Base-by-base conservation (phyloP, 495 filamentous ascomycete species). In the Xylaria scruposa region DNA sequence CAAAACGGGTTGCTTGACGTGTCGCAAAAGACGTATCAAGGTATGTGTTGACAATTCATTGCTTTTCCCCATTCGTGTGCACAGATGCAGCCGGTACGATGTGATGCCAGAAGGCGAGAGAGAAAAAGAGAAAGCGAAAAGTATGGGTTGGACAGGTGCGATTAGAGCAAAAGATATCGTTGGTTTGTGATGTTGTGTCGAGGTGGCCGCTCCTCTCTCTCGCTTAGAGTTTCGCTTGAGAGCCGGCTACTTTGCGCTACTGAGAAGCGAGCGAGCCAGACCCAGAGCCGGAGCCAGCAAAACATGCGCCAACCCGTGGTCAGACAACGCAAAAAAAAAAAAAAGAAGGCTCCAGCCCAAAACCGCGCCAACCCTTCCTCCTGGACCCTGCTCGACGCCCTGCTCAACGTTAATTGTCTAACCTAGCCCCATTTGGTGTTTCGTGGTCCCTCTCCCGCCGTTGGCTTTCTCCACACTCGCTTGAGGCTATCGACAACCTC, bases 21-120 rank as follows among this genome's bases (percentile, higher is more conserved):
- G 96, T 86, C 90, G 96, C 73, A 98, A 98, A 81, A 90, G 96
- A 77, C 88, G 96, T 82, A 98, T 99, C 84, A 99, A 99, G 95
- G 96, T 98, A 88, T 79, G 92, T 90, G 15, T 51, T 68, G 70
- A 74, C 56, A 54, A 70, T 67, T 67, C 71, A 68, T 74, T 76
- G 29, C 67, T 44, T 33, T 36, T 44, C 15, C 60, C 29, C 31
- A 6, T 68, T 66, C 38, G n/a, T 44, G 56, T 68, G 59, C 64
- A 42, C 42, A 46, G 36, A 31, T 53, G 56, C 15, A 51, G 29
- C 47, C 33, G 31, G 36, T n/a, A 19, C 26, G 68, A 60, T 59
- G 64, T 38, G 36, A 72, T 68, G 70, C 81, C 49, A 46, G 53
- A 58, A 69, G 40, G 42, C n/a, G 65, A 68, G 44, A 66, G 21